Evolutionary conservation across 352 stramenopile species (phyloP).

Genomic region (Globisporangium parvum): DNA sequence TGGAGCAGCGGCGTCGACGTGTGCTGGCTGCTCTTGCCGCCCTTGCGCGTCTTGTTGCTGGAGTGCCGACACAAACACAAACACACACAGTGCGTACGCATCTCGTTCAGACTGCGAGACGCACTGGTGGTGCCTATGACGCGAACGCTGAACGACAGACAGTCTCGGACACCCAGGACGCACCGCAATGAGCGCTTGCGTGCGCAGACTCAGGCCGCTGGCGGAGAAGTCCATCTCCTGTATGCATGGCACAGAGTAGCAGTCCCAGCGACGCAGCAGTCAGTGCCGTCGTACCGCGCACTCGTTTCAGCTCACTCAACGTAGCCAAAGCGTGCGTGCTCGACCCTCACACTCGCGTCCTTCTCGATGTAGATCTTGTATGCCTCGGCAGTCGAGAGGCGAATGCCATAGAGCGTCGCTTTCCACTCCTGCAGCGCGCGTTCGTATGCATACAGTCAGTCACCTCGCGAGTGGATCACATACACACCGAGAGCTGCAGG

Average conservation of each 20-base stretch:
- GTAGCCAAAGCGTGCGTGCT: neutral
- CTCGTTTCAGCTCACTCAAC: no score
- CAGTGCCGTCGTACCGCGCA: no score
- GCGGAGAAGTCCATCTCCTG: constrained; percentile 5
- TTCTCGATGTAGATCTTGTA: constrained; percentile 85
- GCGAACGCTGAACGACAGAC: no score
- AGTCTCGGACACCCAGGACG: no score
- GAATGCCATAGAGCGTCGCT: constrained; percentile 47
- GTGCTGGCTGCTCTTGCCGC: neutral
- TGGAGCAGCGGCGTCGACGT: neutral
- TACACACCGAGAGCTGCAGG: neutral
- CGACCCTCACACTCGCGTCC: constrained; percentile 41
- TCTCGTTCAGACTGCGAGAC: no score
- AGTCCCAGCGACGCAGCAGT: no score
- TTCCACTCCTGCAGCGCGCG: constrained; percentile 30
- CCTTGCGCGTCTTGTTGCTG: neutral
- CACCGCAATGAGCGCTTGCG: constrained; percentile 13
- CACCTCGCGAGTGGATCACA: neutral
- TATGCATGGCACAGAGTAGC: no score
- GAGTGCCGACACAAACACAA: no score
- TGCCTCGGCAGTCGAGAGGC: constrained; percentile 60
- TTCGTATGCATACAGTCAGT: neutral
- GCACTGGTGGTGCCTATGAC: no score
- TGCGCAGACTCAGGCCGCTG: constrained; percentile 11
- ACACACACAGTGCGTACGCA: no score